phyloP scores from a whole-genome alignment of 257 asterid species.

The Plectranthus barbatus region DNA sequence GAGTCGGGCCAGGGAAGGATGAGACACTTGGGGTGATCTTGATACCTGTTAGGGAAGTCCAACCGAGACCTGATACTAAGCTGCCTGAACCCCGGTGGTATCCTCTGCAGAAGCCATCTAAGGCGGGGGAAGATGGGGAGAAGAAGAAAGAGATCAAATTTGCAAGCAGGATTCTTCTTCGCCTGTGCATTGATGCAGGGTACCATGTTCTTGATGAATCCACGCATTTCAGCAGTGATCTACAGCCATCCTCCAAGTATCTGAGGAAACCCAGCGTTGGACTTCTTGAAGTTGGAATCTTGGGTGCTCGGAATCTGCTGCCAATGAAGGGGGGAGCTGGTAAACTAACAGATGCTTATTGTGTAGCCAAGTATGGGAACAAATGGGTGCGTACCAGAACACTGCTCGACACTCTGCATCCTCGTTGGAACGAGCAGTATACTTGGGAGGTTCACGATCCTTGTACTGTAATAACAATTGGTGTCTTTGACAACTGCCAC shows the following conservation, averaged over 20 bases:
- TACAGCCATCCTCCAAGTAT: conserved; percentile 65
- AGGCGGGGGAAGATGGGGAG: conserved; percentile 42
- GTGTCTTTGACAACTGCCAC: conserved; percentile 80
- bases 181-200: conserved; percentile 61
- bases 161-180: conserved; percentile 57
- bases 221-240: conserved; percentile 84
- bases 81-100: conserved; percentile 63
- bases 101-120: conserved; percentile 46
- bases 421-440: conserved; percentile 91
- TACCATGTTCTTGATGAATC: conserved; percentile 93
- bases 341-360: conserved; percentile 59
- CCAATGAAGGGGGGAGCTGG: conserved; percentile 75
- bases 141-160: conserved; percentile 69
- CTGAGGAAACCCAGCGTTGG: conserved; percentile 69
- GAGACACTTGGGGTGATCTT: conserved; percentile 56
- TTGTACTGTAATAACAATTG: conserved; percentile 76
- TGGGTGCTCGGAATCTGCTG: conserved; percentile 60
- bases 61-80: conserved; percentile 46
- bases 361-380: conserved; percentile 90
- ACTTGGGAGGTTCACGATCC: conserved; percentile 93
- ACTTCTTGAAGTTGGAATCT: conserved; percentile 75
- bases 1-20: conserved; percentile 55
- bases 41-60: conserved; percentile 51
- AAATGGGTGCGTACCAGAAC: conserved; percentile 96
- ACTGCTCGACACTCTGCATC: conserved; percentile 54